Percentiles rank a stretch among this genome's conserved stretches.
These are phyloP conservation scores for Elasticomyces elasticus DNA, from an alignment of 495 filamentous ascomycete species.

Conservation along the genomic window DNA sequence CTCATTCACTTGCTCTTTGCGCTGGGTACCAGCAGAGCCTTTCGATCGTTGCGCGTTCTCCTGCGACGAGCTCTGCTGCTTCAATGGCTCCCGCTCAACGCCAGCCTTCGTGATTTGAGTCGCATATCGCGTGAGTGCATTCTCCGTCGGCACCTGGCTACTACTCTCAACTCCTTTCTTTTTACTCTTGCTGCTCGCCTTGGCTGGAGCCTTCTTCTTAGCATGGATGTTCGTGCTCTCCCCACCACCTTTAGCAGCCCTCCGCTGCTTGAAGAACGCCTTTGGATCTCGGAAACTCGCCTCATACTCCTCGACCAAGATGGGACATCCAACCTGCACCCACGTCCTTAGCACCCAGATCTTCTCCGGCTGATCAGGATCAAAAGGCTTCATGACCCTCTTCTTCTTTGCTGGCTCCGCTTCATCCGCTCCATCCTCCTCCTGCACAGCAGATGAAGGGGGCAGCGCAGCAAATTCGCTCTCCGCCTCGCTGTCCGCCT, in stretches of 20 bases:
- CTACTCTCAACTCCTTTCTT: slow-evolving; percentile 9
- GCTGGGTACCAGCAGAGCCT: background rate
- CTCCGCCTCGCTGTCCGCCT: slow-evolving; percentile 32
- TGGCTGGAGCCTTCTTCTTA: slow-evolving; percentile 5
- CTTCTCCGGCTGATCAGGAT: slow-evolving; percentile 55
- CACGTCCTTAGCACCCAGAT: slow-evolving; percentile 69
- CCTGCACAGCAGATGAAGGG: slow-evolving; percentile 8
- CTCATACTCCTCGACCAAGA: slow-evolving; percentile 70
- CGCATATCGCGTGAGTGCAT: slow-evolving; percentile 16
- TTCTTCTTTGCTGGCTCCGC: slow-evolving; percentile 38
- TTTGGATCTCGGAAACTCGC: slow-evolving; percentile 47
- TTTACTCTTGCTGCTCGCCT: background rate
- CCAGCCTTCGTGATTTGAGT: slow-evolving; percentile 16
- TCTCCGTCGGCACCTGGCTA: slow-evolving; percentile 9
- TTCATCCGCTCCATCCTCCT: slow-evolving; percentile 16
- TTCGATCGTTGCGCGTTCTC: background rate
- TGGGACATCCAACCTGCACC: slow-evolving; percentile 58
- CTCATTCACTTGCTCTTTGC: background rate
- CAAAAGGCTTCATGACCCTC: slow-evolving; percentile 51
- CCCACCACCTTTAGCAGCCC: slow-evolving; percentile 5
- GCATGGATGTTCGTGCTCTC: background rate
- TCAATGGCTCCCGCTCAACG: background rate
- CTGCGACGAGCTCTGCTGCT: background rate
- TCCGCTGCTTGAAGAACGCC: slow-evolving; percentile 26
- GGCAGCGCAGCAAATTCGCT: slow-evolving; percentile 17